These are phyloP conservation scores for Rhizopus delemar DNA, from an alignment of 371 early-diverging fungal species.

Conservation along the genomic window DNA sequence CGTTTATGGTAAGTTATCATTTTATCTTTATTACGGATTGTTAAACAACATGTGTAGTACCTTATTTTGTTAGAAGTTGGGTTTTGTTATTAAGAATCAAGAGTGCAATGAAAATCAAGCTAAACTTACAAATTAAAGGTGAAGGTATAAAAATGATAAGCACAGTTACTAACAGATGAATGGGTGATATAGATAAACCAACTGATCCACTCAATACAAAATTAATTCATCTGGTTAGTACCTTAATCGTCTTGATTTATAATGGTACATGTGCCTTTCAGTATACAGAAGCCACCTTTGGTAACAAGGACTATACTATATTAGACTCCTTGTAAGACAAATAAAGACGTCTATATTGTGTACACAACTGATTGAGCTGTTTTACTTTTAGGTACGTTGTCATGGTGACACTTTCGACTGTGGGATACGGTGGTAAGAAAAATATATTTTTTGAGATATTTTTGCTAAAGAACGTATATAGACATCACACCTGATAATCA, in stretches of 20 bases:
- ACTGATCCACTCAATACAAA: constrained; percentile 60
- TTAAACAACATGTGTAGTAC: constrained; percentile 31
- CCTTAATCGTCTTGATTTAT: constrained; percentile 61
- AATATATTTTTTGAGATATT: background rate
- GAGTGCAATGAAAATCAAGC: constrained; percentile 57
- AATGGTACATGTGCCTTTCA: constrained; percentile 67
- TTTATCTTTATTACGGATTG: background rate
- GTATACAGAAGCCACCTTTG: constrained; percentile 63
- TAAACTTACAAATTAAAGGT: constrained; percentile 52
- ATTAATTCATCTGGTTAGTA: constrained; percentile 58
- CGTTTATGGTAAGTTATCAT: constrained; percentile 40
- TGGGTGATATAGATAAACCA: constrained; percentile 29
- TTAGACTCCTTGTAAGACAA: constrained; percentile 44
- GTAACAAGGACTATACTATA: constrained; percentile 36
- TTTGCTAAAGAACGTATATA: constrained; percentile 11
- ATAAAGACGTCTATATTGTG: background rate
- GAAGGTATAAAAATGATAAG: background rate
- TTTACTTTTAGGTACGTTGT: constrained; percentile 44
- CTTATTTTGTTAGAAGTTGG: constrained; percentile 62
- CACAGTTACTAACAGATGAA: constrained; percentile 17
- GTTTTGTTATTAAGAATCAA: constrained; percentile 54
- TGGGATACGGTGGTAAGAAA: constrained; percentile 66
- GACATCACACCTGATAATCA: constrained; percentile 66
- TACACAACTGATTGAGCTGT: background rate
- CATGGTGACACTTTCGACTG: constrained; percentile 68